Base-by-base conservation (phyloP, 345 rosid genomes). In the Hibiscus trionum region DNA sequence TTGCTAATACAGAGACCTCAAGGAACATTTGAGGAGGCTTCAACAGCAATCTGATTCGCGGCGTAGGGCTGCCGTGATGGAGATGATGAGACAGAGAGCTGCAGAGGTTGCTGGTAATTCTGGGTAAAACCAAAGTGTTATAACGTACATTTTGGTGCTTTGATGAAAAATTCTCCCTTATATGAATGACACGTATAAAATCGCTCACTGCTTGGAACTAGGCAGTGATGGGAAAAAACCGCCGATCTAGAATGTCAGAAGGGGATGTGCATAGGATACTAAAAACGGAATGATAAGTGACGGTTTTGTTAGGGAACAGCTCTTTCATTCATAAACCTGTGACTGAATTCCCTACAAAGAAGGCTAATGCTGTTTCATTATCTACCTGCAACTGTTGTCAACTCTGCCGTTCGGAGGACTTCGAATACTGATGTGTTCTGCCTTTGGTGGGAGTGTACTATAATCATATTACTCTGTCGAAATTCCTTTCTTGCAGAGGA, bases 51-150 rank as follows among this genome's bases (percentile, higher is more conserved):
- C 98, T 39, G 99, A 96, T 84, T 91, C 99, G 49, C 81, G 98
- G 56, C 88, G 99, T n/a, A 88, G 99, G 84, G 98, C 98, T 57
- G 98, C 99, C 7, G 99, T 96, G 52, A 96, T 88, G 97, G 98
- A 96, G 86, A 96, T 96, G 99, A 93, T 96, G 99, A 88, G 98
- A 76, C 98, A 93, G 83, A 88, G 99, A 86, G 91, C 97, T 76
- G 98, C 97, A 39, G 99, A 96, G 85, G 96, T 96, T 68, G 96
- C 97, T 77, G 97, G 90, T 69, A 86, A 77, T 82, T 87, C 88
- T 0, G 88, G 91, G 61, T 88, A 83, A 87, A 68, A 15, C 72
- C 37, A 76, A 57, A 52, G 61, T 82, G 88, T 83, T 44, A n/a
- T 10, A 63, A 86, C 86, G 79, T 72, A 17, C 61, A 73, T 74